A percentile compares a stretch with the other conserved stretches of the same genome.
Conservation (phyloP, 108 stramenopile species). For the Cylindrotheca fusiformis region DNA sequence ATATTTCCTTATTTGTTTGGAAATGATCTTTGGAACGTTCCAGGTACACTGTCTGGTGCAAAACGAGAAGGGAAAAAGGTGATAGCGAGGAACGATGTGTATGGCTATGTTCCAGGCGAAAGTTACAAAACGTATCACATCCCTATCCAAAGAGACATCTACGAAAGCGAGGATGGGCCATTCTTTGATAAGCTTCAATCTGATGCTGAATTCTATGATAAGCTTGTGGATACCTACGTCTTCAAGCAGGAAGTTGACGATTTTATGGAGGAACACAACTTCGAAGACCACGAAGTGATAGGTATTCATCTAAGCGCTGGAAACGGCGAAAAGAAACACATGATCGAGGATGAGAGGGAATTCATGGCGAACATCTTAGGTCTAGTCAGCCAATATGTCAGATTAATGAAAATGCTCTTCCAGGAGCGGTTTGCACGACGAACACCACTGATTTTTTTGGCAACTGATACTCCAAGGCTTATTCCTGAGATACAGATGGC, state of each 20-base stretch:
- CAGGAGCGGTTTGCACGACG: neutral
- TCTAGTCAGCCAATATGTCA: neutral
- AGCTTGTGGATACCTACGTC: constrained; percentile 21
- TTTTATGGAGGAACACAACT: constrained; percentile 33
- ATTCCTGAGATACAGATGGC: constrained; percentile 30
- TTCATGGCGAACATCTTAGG: neutral
- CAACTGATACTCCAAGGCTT: constrained; percentile 44
- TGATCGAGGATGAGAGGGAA: neutral
- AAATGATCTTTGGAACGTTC: constrained; percentile 33
- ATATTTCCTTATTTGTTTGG: constrained; percentile 45
- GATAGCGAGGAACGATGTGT: constrained; percentile 44
- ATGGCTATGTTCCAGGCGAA: constrained; percentile 44
- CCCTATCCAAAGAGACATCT: constrained; percentile 5
- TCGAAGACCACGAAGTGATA: constrained; percentile 38
- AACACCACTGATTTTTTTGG: constrained; percentile 42
- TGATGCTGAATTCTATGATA: constrained; percentile 39
- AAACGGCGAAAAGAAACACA: constrained; percentile 41
- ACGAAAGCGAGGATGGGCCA: constrained; percentile 4
- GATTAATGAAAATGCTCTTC: neutral
- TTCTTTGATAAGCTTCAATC: constrained; percentile 23
- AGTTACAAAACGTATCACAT: constrained; percentile 35
- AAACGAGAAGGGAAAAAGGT: neutral
- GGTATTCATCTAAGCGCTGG: constrained; percentile 49
- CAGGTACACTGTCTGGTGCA: neutral
- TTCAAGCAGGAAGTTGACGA: constrained; percentile 16